These are phyloP conservation scores for Trichoderma polysporum DNA, from an alignment of 2,329 filamentous ascomycete genomes.

Conservation along the genomic window DNA sequence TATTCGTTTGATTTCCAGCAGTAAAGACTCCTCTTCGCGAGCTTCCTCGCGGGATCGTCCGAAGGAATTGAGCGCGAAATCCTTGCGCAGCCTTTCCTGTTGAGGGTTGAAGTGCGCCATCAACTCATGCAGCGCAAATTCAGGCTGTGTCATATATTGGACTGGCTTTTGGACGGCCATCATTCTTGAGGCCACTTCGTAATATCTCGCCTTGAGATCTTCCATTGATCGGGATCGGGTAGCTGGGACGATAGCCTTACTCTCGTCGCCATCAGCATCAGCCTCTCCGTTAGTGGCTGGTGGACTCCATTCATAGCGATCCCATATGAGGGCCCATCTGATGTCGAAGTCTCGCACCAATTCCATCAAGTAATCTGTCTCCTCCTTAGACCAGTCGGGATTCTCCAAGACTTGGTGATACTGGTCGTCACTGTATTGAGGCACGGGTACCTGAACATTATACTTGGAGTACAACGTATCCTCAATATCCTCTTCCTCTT, in stretches of 20 bases:
- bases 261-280: constrained; percentile 46
- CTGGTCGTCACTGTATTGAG: constrained; percentile 82
- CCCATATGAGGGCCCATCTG: constrained; percentile 87
- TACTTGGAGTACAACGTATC: constrained; percentile 78
- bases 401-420: constrained; percentile 74
- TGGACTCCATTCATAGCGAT: constrained; percentile 78
- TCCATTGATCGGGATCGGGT: constrained; percentile 70
- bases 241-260: constrained; percentile 55
- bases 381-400: constrained; percentile 82
- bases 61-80: constrained; percentile 77
- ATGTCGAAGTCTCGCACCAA: constrained; percentile 77
- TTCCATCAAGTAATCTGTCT: constrained; percentile 87
- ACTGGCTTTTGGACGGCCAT: constrained; percentile 77
- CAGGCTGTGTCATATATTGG: constrained; percentile 81
- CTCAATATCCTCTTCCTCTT: constrained; percentile 40
- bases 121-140: constrained; percentile 79
- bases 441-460: constrained; percentile 76
- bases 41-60: constrained; percentile 82
- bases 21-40: constrained; percentile 83
- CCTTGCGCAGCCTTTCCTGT: constrained; percentile 77
- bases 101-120: constrained; percentile 84
- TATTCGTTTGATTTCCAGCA: constrained; percentile 90
- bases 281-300: constrained; percentile 46
- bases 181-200: constrained; percentile 78
- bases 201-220: constrained; percentile 88